Percentiles rank a stretch among this genome's conserved stretches.
Conservation (phyloP, 2,329 filamentous ascomycete genomes). For the Fusarium acutatum region DNA sequence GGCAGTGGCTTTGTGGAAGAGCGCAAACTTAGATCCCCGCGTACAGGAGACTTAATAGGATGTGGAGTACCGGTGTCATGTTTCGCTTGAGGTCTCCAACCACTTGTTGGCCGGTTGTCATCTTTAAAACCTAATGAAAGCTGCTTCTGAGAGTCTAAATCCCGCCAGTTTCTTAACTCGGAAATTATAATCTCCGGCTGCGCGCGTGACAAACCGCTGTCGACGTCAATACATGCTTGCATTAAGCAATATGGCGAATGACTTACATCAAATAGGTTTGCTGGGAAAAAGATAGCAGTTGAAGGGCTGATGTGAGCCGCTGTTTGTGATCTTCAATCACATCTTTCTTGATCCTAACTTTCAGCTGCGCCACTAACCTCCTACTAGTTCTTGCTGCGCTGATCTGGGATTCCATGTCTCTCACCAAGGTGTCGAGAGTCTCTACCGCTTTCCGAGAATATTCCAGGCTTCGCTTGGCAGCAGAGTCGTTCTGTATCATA, state of each 20-base stretch:
- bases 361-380: neutral
- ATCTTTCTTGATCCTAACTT: conserved; percentile 6
- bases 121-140: accelerated
- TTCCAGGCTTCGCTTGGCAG: neutral
- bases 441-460: conserved; percentile 6
- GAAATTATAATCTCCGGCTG: conserved; percentile 8
- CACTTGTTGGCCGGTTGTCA: too few relatives aligned
- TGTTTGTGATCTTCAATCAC: conserved; percentile 11
- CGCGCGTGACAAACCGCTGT: conserved; percentile 1
- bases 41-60: too few relatives aligned
- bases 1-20: neutral
- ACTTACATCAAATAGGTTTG: conserved; percentile 20
- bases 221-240: accelerated
- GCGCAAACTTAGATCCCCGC: too few relatives aligned
- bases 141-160: accelerated
- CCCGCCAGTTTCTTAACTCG: neutral
- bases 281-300: conserved; percentile 5
- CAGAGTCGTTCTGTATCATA: neutral
- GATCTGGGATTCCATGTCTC: conserved; percentile 14
- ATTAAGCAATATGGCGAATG: accelerated
- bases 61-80: too few relatives aligned
- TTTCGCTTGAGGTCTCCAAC: too few relatives aligned
- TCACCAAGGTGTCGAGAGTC: neutral
- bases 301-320: neutral
- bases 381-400: neutral